phyloP scores from a whole-genome alignment of 129 eudicot genomes.

The Pittosporum tobira region DNA sequence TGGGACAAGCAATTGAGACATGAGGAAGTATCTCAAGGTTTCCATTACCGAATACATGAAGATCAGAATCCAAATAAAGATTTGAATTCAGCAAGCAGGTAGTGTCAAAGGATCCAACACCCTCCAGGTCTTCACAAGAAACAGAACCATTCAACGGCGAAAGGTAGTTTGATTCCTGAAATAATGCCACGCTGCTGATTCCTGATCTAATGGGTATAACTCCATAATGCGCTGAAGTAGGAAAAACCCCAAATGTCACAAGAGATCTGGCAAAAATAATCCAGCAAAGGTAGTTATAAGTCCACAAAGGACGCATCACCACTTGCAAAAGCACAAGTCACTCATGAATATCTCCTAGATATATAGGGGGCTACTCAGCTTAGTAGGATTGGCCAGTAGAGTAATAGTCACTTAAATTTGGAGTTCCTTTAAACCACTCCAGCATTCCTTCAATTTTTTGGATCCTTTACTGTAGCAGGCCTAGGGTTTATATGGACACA shows the following conservation, averaged over 20 bases:
- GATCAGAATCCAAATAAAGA: conserved; percentile 29
- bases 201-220: conserved; percentile 11
- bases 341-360: conserved; percentile 30
- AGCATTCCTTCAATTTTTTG: conserved; percentile 10
- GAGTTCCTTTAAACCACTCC: conserved; percentile 9
- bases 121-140: conserved; percentile 65
- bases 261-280: conserved; percentile 50
- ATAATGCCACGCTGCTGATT: neutral
- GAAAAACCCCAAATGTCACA: conserved; percentile 24
- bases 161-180: conserved; percentile 11
- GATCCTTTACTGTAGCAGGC: neutral
- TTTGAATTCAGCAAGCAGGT: conserved; percentile 66
- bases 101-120: conserved; percentile 80
- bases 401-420: conserved; percentile 9
- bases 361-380: neutral
- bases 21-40: conserved; percentile 77
- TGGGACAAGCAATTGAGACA: conserved; percentile 53
- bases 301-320: conserved; percentile 48
- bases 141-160: conserved; percentile 25
- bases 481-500: neutral
- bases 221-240: conserved; percentile 21
- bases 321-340: neutral
- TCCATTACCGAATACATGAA: conserved; percentile 49
- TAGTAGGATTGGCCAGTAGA: conserved; percentile 14
- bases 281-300: conserved; percentile 33